A percentile compares a stretch with the other conserved stretches of the same genome.
phyloP scores from a whole-genome alignment of 1,139 yeast genomes.

The Candida tetrigidarum region DNA sequence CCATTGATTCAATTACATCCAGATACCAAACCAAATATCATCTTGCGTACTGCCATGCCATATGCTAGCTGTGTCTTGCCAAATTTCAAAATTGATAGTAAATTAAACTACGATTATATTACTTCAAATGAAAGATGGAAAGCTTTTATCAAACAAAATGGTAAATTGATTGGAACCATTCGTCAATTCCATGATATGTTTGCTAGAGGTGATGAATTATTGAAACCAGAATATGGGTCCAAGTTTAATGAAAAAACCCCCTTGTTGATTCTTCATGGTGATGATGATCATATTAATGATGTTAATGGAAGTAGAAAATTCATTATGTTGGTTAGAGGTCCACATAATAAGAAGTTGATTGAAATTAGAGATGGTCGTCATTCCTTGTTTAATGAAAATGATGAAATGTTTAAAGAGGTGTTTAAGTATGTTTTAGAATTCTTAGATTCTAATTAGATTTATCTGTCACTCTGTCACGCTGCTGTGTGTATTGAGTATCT shows the following conservation, averaged over 20 bases:
- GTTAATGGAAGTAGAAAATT: conserved; percentile 56
- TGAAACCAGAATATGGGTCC: conserved; percentile 43
- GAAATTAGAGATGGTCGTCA: conserved; percentile 46
- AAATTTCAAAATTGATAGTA: conserved; percentile 57
- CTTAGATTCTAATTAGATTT: conserved; percentile 25
- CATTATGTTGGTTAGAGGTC: conserved; percentile 30
- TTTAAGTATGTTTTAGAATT: conserved; percentile 42
- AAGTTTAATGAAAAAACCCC: conserved; percentile 49
- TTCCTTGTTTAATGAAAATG: conserved; percentile 47
- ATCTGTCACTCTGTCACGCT: too few relatives aligned
- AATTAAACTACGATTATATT: conserved; percentile 55
- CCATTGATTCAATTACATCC: conserved; percentile 70
- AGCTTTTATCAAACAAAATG: conserved; percentile 43
- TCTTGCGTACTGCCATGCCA: conserved; percentile 51
- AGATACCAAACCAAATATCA: conserved; percentile 57
- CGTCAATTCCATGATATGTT: conserved; percentile 64
- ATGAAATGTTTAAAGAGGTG: conserved; percentile 37
- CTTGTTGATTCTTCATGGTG: conserved; percentile 52
- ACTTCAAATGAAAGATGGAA: conserved; percentile 58
- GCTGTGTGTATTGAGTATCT: too few relatives aligned
- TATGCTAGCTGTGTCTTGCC: conserved; percentile 57
- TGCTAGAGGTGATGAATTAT: conserved; percentile 58
- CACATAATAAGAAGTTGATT: conserved; percentile 23
- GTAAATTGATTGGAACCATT: conserved; percentile 47
- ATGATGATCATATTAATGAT: conserved; percentile 54